These are phyloP conservation scores for Rhizomucor miehei DNA, from an alignment of 371 early-diverging fungal species.

Conservation along the genomic window DNA sequence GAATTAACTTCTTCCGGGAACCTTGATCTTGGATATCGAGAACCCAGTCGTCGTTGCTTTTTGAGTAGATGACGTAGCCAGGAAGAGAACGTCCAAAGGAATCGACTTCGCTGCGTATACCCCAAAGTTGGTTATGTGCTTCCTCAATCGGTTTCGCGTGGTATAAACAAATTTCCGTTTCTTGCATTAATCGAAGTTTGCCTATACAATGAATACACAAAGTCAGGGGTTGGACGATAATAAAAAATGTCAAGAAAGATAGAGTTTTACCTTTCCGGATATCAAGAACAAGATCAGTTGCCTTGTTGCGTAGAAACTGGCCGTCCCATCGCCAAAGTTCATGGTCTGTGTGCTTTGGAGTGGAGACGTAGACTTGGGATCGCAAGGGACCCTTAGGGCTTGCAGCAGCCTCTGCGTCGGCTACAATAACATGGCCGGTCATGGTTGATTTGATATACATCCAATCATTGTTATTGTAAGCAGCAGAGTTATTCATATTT, in stretches of 20 bases:
- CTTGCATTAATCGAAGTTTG: conserved; percentile 46
- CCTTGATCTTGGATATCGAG: conserved; percentile 26
- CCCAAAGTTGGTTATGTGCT: conserved; percentile 45
- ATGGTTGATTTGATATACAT: conserved; percentile 39
- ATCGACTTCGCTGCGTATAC: conserved; percentile 22
- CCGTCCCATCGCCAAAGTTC: conserved; percentile 50
- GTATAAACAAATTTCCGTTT: conserved; percentile 47
- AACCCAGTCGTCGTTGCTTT: conserved; percentile 44
- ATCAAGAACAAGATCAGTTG: conserved; percentile 37
- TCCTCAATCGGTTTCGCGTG: conserved; percentile 30
- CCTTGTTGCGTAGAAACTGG: conserved; percentile 40
- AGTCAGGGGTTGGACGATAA: too few species aligned
- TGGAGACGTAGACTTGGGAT: conserved; percentile 36
- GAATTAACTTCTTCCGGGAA: conserved; percentile 28
- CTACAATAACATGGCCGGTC: conserved; percentile 37
- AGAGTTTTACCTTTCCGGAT: conserved; percentile 44
- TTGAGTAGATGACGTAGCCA: conserved; percentile 37
- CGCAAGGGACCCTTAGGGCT: conserved; percentile 10
- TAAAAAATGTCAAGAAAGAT: too few species aligned
- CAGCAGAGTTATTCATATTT: neutral
- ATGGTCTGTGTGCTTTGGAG: conserved; percentile 23
- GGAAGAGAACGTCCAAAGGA: conserved; percentile 12
- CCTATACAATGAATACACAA: conserved; percentile 16
- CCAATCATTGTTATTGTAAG: conserved; percentile 18
- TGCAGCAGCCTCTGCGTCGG: neutral